phyloP scores from a whole-genome alignment of 768 basidiomycete genomes.

The Psilocybe sp. region DNA sequence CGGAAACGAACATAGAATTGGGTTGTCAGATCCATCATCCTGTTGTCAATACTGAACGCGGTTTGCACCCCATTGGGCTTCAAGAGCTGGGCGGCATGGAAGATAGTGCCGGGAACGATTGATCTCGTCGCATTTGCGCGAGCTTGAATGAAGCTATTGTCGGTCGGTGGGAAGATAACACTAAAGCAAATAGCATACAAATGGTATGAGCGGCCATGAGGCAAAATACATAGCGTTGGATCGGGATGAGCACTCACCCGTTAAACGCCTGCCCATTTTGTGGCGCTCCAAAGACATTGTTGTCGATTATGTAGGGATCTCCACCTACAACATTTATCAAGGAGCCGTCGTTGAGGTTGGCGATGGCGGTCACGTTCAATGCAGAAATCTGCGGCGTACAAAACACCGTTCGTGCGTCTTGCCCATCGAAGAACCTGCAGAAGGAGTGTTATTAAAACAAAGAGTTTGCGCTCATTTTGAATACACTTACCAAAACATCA shows the following conservation, averaged over 20 bases:
- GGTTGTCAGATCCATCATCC: constrained; percentile 51
- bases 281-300: constrained; percentile 49
- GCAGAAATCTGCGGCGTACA: constrained; percentile 50
- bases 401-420: constrained; percentile 50
- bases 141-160: constrained; percentile 46
- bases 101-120: constrained; percentile 62
- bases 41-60: constrained; percentile 45
- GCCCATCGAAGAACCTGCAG: constrained; percentile 34
- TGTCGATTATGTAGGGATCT: constrained; percentile 30
- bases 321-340: constrained; percentile 33
- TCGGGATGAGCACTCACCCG: constrained; percentile 34
- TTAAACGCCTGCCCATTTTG: constrained; percentile 53
- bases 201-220: too few species aligned
- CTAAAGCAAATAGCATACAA: too few species aligned
- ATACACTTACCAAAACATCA: constrained; percentile 60
- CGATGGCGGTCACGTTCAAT: constrained; percentile 39
- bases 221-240: too few species aligned
- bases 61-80: constrained; percentile 35
- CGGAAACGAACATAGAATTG: constrained; percentile 46
- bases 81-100: constrained; percentile 43
- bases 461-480: background rate
- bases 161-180: constrained; percentile 37
- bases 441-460: background rate
- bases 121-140: constrained; percentile 46
- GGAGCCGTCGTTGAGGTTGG: constrained; percentile 39